These are phyloP conservation scores for Ganoderma sinense DNA, from an alignment of 1,284 basidiomycete species.

Conservation along the genomic window DNA sequence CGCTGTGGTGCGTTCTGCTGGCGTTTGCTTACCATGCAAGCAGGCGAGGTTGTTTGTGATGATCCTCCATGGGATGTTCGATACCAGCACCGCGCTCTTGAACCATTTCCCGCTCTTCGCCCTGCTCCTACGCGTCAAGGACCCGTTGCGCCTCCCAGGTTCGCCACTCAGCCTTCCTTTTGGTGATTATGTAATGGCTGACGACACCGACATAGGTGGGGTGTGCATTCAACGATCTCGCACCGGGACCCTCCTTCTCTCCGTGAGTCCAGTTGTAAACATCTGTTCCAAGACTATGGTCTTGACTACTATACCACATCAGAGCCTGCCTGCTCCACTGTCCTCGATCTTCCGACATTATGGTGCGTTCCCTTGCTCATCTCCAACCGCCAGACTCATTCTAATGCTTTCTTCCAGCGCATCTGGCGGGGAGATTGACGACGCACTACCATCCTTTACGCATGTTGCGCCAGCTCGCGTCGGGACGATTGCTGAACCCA, in stretches of 20 bases:
- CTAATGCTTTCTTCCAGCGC: constrained; percentile 19
- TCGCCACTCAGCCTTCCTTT: constrained; percentile 2
- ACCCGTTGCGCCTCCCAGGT: constrained; percentile 87
- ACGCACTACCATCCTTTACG: constrained; percentile 37
- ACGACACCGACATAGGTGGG: constrained; percentile 13
- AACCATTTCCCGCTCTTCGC: constrained; percentile 94
- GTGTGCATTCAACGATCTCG: constrained; percentile 25
- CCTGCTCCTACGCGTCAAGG: constrained; percentile 86
- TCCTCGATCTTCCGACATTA: constrained; percentile 39
- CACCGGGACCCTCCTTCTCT: constrained; percentile 19
- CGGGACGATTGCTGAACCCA: constrained; percentile 31
- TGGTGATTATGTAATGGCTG: neutral
- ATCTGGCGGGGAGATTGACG: constrained; percentile 33
- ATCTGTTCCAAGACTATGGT: too few relatives aligned
- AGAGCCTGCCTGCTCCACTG: constrained; percentile 35
- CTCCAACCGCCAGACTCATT: neutral
- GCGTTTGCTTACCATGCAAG: neutral
- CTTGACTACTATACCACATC: neutral
- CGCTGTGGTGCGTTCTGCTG: neutral
- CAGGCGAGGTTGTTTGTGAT: constrained; percentile 73
- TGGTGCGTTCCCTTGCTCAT: constrained; percentile 22
- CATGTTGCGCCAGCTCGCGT: constrained; percentile 33
- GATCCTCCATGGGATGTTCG: constrained; percentile 64
- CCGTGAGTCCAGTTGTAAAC: constrained; percentile 24
- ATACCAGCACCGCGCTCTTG: constrained; percentile 76